A percentile compares a stretch with the other conserved stretches of the same genome.
Conservation (phyloP, 441 rosid species). For the Kokia cookei region DNA sequence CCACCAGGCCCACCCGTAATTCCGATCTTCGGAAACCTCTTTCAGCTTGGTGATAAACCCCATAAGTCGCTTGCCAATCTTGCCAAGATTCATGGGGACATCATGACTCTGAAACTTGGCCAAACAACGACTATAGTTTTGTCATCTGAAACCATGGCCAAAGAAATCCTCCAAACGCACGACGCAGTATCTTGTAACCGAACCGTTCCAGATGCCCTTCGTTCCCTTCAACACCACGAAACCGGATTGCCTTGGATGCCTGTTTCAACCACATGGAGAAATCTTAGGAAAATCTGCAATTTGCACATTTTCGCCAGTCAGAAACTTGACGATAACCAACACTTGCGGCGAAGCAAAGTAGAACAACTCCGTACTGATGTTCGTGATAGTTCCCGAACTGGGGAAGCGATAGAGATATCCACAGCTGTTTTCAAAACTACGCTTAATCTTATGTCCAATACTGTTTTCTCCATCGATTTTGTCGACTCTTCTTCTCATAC, state of each 20-base stretch:
- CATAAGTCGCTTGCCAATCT: slow-evolving; percentile 18
- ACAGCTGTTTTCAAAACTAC: slow-evolving; percentile 5
- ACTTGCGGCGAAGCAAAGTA: slow-evolving; percentile 9
- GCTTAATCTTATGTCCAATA: slow-evolving; percentile 16
- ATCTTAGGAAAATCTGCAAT: slow-evolving; percentile 8
- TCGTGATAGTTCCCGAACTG: neutral
- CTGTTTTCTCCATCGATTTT: slow-evolving; percentile 17
- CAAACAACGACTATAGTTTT: slow-evolving; percentile 10
- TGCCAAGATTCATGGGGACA: slow-evolving; percentile 18
- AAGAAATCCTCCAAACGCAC: slow-evolving; percentile 22
- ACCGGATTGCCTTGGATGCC: slow-evolving; percentile 3
- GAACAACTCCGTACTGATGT: slow-evolving; percentile 7
- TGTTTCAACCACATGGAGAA: slow-evolving; percentile 15
- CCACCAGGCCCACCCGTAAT: slow-evolving; percentile 22
- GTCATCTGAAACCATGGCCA: slow-evolving; percentile 21
- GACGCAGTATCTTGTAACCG: slow-evolving; percentile 13
- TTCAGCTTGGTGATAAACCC: slow-evolving; percentile 14
- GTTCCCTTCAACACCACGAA: slow-evolving; percentile 8
- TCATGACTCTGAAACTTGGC: slow-evolving; percentile 22
- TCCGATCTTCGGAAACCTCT: slow-evolving; percentile 24
- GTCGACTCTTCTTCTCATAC: neutral
- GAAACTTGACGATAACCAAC: slow-evolving; percentile 4
- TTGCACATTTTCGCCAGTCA: slow-evolving; percentile 7
- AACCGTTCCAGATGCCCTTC: neutral
- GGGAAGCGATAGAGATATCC: neutral